These are phyloP conservation scores for Penicillium pulvis DNA, from an alignment of 495 filamentous ascomycete genomes.

Conservation along the genomic window DNA sequence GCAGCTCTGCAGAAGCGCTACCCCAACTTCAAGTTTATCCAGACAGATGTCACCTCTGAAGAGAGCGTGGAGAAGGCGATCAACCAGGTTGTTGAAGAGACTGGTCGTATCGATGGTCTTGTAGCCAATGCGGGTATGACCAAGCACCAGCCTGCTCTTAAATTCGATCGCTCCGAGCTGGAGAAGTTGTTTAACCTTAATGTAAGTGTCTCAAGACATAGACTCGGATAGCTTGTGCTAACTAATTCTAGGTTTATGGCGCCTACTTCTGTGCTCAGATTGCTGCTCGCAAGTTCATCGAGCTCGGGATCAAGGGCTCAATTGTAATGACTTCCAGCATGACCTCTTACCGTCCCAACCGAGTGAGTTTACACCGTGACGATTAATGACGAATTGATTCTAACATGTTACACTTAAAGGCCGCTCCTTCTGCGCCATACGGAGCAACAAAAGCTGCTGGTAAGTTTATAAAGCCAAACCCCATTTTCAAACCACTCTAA, in stretches of 20 bases:
- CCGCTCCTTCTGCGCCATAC: constrained; percentile 34
- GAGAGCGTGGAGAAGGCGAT: constrained; percentile 41
- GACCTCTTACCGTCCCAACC: constrained; percentile 46
- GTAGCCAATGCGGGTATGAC: constrained; percentile 48
- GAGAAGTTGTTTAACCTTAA: constrained; percentile 48
- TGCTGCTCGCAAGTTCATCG: constrained; percentile 42
- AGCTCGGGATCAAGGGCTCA: constrained; percentile 41
- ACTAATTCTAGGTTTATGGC: constrained; percentile 32
- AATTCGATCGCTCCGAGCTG: constrained; percentile 40
- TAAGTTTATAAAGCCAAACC: constrained; percentile 10
- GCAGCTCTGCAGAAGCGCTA: constrained; percentile 32
- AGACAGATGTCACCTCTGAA: constrained; percentile 44
- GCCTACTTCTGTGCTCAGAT: constrained; percentile 41
- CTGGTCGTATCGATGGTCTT: constrained; percentile 37
- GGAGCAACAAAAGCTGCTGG: constrained; percentile 36
- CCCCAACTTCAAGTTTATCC: constrained; percentile 39
- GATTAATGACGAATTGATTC: background rate
- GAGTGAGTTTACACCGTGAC: constrained; percentile 2
- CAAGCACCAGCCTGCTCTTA: constrained; percentile 46
- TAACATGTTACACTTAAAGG: constrained; percentile 3
- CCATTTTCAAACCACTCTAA: background rate
- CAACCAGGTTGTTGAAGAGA: constrained; percentile 37
- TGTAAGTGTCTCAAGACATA: constrained; percentile 17
- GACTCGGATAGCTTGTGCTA: background rate
- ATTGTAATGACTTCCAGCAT: constrained; percentile 49